phyloP scores from a whole-genome alignment of 1,139 yeast species.

The Saccharomyces hybrid region DNA sequence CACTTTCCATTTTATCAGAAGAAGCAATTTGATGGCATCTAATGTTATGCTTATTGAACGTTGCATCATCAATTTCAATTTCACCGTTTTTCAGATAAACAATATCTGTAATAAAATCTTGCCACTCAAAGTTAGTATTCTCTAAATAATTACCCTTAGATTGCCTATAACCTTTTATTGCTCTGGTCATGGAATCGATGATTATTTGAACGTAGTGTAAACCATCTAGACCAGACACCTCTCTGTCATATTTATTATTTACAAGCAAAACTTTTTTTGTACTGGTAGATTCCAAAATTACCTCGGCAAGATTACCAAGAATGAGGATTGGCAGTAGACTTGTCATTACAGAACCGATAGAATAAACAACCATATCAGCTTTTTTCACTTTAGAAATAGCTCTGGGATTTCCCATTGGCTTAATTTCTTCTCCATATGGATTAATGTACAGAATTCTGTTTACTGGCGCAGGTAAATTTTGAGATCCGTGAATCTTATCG shows the following conservation, averaged over 20 bases:
- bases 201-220: constrained; percentile 49
- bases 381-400: constrained; percentile 47
- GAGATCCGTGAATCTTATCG: constrained; percentile 45
- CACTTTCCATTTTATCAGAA: constrained; percentile 19
- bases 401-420: constrained; percentile 65
- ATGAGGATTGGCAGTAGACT: constrained; percentile 73
- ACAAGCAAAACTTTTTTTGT: constrained; percentile 50
- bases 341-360: constrained; percentile 85
- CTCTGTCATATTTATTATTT: constrained; percentile 71
- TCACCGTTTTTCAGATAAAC: constrained; percentile 43
- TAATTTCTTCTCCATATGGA: constrained; percentile 81
- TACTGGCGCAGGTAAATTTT: constrained; percentile 69
- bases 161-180: constrained; percentile 14
- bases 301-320: constrained; percentile 63
- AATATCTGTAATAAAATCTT: constrained; percentile 48
- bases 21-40: constrained; percentile 41
- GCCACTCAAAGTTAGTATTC: constrained; percentile 28
- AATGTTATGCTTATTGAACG: constrained; percentile 39
- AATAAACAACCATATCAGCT: constrained; percentile 57
- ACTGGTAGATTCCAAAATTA: constrained; percentile 32
- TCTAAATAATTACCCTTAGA: constrained; percentile 5
- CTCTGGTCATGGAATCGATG: constrained; percentile 30
- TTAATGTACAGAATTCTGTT: constrained; percentile 70
- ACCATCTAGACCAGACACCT: constrained; percentile 62
- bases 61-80: constrained; percentile 40